Evolutionary conservation across 768 basidiomycete species (phyloP).

Genomic region (Dentipellis sp.): DNA sequence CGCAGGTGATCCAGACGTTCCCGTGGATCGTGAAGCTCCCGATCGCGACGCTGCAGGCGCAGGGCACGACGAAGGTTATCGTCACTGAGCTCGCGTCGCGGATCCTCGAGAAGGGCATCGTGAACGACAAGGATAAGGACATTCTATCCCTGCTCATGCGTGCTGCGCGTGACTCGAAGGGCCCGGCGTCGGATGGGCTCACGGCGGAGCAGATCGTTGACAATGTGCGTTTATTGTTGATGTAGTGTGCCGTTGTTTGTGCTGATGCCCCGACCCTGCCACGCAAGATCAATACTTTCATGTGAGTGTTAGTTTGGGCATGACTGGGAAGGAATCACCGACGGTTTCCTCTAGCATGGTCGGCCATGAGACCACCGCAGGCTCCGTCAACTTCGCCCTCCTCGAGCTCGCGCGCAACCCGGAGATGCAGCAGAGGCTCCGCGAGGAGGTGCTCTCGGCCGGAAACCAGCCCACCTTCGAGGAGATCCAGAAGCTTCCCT

Average conservation of each 20-base stretch:
- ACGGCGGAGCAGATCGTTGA: constrained; percentile 16
- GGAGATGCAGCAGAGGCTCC: constrained; percentile 27
- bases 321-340: too few species aligned
- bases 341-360: constrained; percentile 19
- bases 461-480: constrained; percentile 27
- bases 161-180: constrained; percentile 7
- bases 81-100: constrained; percentile 16
- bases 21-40: constrained; percentile 19
- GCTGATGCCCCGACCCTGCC: not conserved
- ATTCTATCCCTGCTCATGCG: constrained; percentile 16
- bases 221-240: constrained; percentile 9
- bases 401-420: constrained; percentile 30
- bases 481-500: constrained; percentile 28
- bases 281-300: constrained; percentile 25
- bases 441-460: constrained; percentile 25
- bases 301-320: constrained; percentile 8
- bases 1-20: constrained; percentile 17
- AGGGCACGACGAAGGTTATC: constrained; percentile 20
- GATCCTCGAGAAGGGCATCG: constrained; percentile 13
- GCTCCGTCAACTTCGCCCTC: constrained; percentile 27
- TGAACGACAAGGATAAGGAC: constrained; percentile 14
- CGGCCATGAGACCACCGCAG: constrained; percentile 34
- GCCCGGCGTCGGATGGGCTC: constrained; percentile 5
- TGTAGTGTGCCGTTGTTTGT: constrained; percentile 1
- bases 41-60: constrained; percentile 17